Evolutionary conservation across 2,329 filamentous ascomycete genomes (phyloP).

Genomic region (Fusarium robinianum): DNA sequence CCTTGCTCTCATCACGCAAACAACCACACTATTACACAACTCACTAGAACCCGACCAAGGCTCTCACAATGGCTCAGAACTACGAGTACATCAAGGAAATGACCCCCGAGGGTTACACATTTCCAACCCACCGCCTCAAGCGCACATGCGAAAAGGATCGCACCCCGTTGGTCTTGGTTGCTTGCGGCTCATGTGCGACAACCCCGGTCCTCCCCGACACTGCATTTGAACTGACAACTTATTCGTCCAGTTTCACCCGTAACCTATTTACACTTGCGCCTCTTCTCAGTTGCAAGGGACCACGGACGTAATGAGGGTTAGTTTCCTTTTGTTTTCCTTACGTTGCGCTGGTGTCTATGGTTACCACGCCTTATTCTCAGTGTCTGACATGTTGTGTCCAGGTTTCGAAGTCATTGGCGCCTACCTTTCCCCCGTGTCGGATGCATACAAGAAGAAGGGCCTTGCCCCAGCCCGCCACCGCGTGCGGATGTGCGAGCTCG

Average conservation of each 20-base stretch:
- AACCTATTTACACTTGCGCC: slow-evolving; percentile 77
- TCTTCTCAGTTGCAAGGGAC: slow-evolving; percentile 87
- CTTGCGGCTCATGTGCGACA: slow-evolving; percentile 63
- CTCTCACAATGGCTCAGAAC: slow-evolving; percentile 38
- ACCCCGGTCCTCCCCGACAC: slow-evolving; percentile 1
- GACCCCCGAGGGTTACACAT: slow-evolving; percentile 55
- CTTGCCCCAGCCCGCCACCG: slow-evolving; percentile 45
- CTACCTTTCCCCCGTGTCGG: slow-evolving; percentile 49
- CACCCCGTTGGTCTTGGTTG: slow-evolving; percentile 69
- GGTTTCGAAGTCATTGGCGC: slow-evolving; percentile 83
- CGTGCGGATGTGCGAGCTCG: slow-evolving; percentile 80
- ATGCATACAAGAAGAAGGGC: slow-evolving; percentile 46
- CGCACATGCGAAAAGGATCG: slow-evolving; percentile 57
- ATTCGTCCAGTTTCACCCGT: slow-evolving; percentile 63
- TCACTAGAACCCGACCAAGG: slow-evolving; percentile 5
- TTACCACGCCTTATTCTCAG: too few relatives aligned
- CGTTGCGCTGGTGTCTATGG: too few relatives aligned
- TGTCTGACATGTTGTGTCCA: slow-evolving; percentile 16
- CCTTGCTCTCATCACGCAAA: background rate
- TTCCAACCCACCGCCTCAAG: slow-evolving; percentile 64
- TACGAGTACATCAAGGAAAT: slow-evolving; percentile 43
- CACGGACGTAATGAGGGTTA: slow-evolving; percentile 61
- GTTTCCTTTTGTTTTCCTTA: slow-evolving; percentile 4
- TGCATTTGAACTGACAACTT: slow-evolving; percentile 15
- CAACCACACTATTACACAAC: slow-evolving; percentile 8